Evolutionary conservation across 176 grass and related monocot genomes (phyloP).

Genomic region (Musa itinerans): DNA sequence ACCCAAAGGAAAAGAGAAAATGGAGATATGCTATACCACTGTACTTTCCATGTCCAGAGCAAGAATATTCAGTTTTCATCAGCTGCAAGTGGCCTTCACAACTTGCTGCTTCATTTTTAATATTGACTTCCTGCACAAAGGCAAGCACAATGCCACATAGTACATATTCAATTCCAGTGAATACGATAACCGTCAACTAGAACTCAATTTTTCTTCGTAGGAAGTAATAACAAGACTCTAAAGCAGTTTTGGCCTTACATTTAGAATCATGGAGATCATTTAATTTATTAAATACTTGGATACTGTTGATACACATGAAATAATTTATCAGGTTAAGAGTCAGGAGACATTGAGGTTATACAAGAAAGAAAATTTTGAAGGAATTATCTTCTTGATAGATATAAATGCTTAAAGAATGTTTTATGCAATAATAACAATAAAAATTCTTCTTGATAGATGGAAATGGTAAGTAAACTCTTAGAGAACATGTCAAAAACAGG

Average conservation of each 20-base stretch:
- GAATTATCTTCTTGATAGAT: neutral
- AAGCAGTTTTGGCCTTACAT: no score
- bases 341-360: neutral
- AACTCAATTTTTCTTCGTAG: neutral
- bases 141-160: slow-evolving; percentile 26
- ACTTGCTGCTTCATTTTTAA: slow-evolving; percentile 45
- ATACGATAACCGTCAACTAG: slow-evolving; percentile 38
- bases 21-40: slow-evolving; percentile 29
- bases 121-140: slow-evolving; percentile 69
- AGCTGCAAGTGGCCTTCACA: slow-evolving; percentile 23
- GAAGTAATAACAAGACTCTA: neutral
- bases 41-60: slow-evolving; percentile 63
- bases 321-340: neutral
- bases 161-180: slow-evolving; percentile 54
- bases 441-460: no score
- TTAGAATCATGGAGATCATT: neutral
- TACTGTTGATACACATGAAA: neutral
- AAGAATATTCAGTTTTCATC: slow-evolving; percentile 56
- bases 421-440: neutral
- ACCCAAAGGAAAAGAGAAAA: neutral
- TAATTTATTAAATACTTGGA: neutral
- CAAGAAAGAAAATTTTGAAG: no score
- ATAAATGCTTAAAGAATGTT: neutral
- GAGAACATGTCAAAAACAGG: no score
- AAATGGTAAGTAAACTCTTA: no score